Conservation (phyloP, 768 basidiomycete genomes). For the Rhodotorula kratochvilovae region DNA sequence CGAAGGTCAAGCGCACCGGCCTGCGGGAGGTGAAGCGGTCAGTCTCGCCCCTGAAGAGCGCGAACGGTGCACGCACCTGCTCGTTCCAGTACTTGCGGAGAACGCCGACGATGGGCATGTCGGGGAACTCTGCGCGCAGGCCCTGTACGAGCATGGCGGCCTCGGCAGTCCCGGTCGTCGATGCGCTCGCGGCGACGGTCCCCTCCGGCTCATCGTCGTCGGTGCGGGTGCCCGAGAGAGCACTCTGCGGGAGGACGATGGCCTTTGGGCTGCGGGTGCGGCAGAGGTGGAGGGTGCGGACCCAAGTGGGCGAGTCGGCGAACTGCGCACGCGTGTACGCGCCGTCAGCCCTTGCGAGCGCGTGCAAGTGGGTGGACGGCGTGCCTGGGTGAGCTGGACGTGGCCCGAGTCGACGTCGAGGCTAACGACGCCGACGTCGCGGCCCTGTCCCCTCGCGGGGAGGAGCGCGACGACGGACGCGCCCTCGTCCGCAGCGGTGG, state of each 20-base stretch:
- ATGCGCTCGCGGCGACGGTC: neutral
- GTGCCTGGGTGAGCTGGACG: constrained; percentile 73
- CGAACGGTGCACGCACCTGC: constrained; percentile 53
- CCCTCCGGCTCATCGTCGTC: constrained; percentile 42
- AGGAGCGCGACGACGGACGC: constrained; percentile 32
- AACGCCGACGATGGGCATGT: constrained; percentile 63
- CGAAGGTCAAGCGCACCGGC: constrained; percentile 1
- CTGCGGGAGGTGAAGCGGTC: neutral
- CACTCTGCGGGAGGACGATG: constrained; percentile 74
- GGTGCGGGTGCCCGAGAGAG: constrained; percentile 14
- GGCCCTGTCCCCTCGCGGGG: constrained; percentile 44
- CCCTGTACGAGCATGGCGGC: constrained; percentile 64
- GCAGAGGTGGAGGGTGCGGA: constrained; percentile 82
- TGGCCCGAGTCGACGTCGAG: constrained; percentile 73
- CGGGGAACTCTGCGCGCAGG: constrained; percentile 69
- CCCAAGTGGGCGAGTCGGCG: constrained; percentile 79
- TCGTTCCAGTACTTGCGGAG: constrained; percentile 82
- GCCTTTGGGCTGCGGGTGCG: constrained; percentile 66
- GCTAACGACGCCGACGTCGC: constrained; percentile 82
- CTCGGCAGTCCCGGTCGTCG: constrained; percentile 41
- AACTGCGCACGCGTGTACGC: constrained; percentile 52
- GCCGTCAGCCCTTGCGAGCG: neutral
- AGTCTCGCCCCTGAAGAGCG: too few species aligned
- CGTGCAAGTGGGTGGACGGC: neutral
- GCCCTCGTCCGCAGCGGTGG: neutral